These are phyloP conservation scores for Phycomyces blakesleeanus DNA, from an alignment of 192 early-diverging fungal species.

Conservation along the genomic window DNA sequence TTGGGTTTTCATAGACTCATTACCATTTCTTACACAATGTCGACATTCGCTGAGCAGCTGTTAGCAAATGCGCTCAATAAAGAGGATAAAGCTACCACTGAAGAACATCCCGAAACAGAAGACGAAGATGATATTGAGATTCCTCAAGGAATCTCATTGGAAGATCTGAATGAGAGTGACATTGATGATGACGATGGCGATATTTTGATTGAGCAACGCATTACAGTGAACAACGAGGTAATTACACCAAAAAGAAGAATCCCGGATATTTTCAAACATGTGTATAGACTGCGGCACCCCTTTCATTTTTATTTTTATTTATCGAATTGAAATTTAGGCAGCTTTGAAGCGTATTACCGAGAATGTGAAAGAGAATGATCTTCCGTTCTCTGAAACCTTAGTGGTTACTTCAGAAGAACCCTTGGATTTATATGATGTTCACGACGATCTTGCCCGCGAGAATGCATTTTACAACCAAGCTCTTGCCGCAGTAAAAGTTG, in stretches of 20 bases:
- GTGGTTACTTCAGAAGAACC: slow-evolving; percentile 53
- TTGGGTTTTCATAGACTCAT: not conserved
- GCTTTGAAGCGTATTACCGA: slow-evolving; percentile 57
- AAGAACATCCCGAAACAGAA: not conserved
- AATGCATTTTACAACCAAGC: slow-evolving; percentile 91
- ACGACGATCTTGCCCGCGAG: slow-evolving; percentile 89
- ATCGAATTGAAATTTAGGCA: slow-evolving; percentile 35
- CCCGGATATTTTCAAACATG: not conserved
- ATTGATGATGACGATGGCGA: slow-evolving; percentile 33
- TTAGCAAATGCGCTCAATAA: not conserved
- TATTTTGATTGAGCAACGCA: slow-evolving; percentile 22
- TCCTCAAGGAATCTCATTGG: slow-evolving; percentile 5
- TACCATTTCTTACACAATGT: not conserved
- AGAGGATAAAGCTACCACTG: not conserved
- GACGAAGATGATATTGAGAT: slow-evolving; percentile 20
- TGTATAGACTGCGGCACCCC: no score
- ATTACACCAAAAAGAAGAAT: not conserved
- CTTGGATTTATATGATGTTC: slow-evolving; percentile 52
- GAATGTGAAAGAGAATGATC: slow-evolving; percentile 15
- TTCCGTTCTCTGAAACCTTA: slow-evolving; percentile 65
- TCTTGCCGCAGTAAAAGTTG: slow-evolving; percentile 66
- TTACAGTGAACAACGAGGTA: slow-evolving; percentile 16
- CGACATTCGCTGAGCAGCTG: not conserved
- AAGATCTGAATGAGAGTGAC: slow-evolving; percentile 33
- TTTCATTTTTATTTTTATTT: slow-evolving; percentile 2